Percentiles rank a stretch among this genome's conserved stretches.
phyloP scores from a whole-genome alignment of 257 asterid genomes.

The Solanum clarkiae region DNA sequence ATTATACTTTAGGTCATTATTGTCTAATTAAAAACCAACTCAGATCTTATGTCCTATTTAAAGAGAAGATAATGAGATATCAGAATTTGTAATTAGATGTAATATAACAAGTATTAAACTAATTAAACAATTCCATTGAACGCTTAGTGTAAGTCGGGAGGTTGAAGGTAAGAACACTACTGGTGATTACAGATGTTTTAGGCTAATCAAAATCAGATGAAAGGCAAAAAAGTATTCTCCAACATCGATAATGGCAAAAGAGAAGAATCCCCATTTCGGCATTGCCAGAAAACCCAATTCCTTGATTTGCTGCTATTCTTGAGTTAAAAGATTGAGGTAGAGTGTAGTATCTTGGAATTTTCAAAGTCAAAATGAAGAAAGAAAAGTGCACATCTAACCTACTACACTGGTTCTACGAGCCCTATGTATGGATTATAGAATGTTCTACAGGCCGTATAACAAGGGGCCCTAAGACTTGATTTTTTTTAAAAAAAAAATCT shows the following conservation, averaged over 20 bases:
- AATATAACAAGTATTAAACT: not conserved
- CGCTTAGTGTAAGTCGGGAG: slow-evolving; percentile 24
- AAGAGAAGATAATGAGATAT: not conserved
- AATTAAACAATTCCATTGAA: slow-evolving; percentile 24
- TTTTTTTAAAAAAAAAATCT: too few relatives aligned
- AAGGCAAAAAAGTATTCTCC: slow-evolving; percentile 19
- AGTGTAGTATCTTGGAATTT: too few relatives aligned
- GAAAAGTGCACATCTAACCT: too few relatives aligned
- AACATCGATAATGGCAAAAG: slow-evolving; percentile 7
- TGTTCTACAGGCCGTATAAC: too few relatives aligned
- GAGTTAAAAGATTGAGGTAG: slow-evolving; percentile 25
- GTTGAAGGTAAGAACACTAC: slow-evolving; percentile 30
- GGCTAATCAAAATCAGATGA: slow-evolving; percentile 22
- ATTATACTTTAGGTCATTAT: too few relatives aligned
- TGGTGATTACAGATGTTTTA: slow-evolving; percentile 42
- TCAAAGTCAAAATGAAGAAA: too few relatives aligned
- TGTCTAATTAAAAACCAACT: too few relatives aligned
- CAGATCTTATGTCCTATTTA: not conserved
- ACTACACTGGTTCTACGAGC: too few relatives aligned
- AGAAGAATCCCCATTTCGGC: slow-evolving; percentile 26
- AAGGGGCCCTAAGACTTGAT: too few relatives aligned
- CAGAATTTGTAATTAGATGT: not conserved
- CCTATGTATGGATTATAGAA: too few relatives aligned
- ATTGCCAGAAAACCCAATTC: slow-evolving; percentile 2
- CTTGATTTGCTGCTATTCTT: slow-evolving; percentile 22